Evolutionary conservation across 768 basidiomycete species (phyloP).

Genomic region (Coprinellus aureogranulatus): DNA sequence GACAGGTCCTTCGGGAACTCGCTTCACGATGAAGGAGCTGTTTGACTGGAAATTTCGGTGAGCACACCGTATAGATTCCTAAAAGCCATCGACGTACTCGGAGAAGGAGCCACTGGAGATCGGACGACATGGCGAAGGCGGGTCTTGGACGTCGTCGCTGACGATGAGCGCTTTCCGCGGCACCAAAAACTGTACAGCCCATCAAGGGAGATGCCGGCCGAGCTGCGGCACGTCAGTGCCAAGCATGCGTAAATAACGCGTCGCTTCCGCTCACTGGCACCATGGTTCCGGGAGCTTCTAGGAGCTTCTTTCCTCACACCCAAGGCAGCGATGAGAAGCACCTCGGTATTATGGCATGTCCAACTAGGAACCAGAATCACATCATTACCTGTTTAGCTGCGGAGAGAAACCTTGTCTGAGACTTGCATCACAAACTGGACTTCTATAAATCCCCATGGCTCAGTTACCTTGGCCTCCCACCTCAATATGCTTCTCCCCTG

Average conservation of each 20-base stretch:
- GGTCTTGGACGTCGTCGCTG: slow-evolving; percentile 18
- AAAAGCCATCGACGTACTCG: slow-evolving; percentile 53
- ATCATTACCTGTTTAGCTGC: no score
- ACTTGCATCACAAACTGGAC: no score
- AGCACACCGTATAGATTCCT: neutral
- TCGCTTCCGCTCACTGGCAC: neutral
- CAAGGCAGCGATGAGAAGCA: no score
- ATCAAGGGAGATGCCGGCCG: no score
- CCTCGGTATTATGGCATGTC: no score
- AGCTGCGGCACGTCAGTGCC: slow-evolving; percentile 13
- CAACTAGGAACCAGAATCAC: no score
- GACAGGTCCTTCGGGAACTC: slow-evolving; percentile 63
- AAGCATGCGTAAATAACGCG: slow-evolving; percentile 28
- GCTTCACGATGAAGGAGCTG: slow-evolving; percentile 87
- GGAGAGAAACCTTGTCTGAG: no score
- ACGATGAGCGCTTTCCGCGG: neutral
- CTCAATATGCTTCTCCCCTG: neutral
- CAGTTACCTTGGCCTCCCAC: neutral
- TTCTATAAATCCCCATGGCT: neutral
- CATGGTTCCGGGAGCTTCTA: no score
- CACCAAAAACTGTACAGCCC: slow-evolving; percentile 38
- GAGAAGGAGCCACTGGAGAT: slow-evolving; percentile 92
- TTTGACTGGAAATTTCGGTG: slow-evolving; percentile 49
- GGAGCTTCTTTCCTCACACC: no score
- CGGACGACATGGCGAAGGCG: slow-evolving; percentile 68